Evolutionary conservation across 768 basidiomycete genomes (phyloP), one percentile per base, ranked within the genome.

Genomic region (Xerocomellus chrysenteron): DNA sequence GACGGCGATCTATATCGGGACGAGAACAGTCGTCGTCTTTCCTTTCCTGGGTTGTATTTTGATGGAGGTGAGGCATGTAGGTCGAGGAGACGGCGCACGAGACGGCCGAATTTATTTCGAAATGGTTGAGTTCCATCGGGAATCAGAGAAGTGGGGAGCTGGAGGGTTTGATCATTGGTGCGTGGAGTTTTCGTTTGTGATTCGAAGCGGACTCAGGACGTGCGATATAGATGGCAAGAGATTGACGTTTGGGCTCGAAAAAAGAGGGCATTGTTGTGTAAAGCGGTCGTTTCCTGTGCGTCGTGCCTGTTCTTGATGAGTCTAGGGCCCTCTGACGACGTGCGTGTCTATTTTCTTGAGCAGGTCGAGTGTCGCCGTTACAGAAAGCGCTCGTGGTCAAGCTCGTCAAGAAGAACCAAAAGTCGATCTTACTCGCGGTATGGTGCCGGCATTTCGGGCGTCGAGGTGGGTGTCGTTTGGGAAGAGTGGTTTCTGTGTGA

Each of bases 351-450:
- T 7, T 28, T 28, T 28, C 28, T 30, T 28, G 36, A 24, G 65
- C 28, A 57, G 92, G 94, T 74, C 96, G 96, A 62, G 97, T 98
- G 10, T 98, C 96, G 7, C 97, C 97, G 5, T 73, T 98, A 44
- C 97, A 99, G 71, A 99, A 98, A 71, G 96, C 96, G 0, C 81
- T 97, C 39, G 95, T 98, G 5, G 96, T 98, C 61, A 98, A 98
- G 73, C 84, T 98, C 21, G 96, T 98, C 54, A 98, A 98, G 80
- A 95, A 94, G 73, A 95, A 96, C 70, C 86, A 88, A 64, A 92
- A 93, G 55, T 82, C 94, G 8, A 92, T 97, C 52, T 78, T 97
- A n/a, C 82, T 98, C 10, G 96, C 96, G 3, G 97, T 96, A 98
- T 47, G 96, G 96, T 48, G 96, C 96, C 2, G 96, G 96, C 65